Evolutionary conservation across 495 filamentous ascomycete genomes (phyloP).

Genomic region (Aspergillus steynii): DNA sequence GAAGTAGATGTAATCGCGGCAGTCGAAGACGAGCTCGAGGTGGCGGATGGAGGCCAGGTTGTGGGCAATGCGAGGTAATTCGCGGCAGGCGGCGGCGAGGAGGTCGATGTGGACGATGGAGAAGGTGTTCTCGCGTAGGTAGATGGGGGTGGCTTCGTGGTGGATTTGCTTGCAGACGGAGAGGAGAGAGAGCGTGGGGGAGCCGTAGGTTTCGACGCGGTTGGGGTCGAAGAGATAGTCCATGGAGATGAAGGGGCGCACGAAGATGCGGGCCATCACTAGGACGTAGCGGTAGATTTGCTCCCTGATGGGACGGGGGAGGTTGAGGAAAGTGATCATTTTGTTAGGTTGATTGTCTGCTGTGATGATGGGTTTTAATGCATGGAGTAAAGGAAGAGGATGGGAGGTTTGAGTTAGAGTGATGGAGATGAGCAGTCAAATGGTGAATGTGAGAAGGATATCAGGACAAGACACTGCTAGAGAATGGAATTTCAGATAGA

Average conservation of each 20-base stretch:
- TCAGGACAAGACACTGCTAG: neutral
- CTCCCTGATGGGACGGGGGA: constrained; percentile 20
- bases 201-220: constrained; percentile 2
- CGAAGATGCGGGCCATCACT: constrained; percentile 9
- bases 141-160: constrained; percentile 20
- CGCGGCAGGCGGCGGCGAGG: neutral
- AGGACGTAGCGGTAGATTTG: constrained; percentile 23
- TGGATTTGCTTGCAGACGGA: constrained; percentile 15
- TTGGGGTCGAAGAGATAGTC: constrained; percentile 7
- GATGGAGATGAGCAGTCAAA: too few species aligned
- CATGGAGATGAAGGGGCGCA: constrained; percentile 18
- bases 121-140: constrained; percentile 20
- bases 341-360: neutral
- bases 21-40: constrained; percentile 13
- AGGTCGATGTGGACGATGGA: constrained; percentile 8
- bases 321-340: constrained; percentile 17
- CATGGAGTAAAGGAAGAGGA: neutral
- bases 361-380: neutral
- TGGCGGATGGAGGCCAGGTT: constrained; percentile 10
- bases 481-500: neutral
- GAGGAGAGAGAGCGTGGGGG: constrained; percentile 13
- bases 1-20: constrained; percentile 12
- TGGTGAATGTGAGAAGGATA: neutral
- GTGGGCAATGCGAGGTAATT: neutral
- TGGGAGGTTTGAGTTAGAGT: neutral